phyloP scores from a whole-genome alignment of 2,329 filamentous ascomycete species.

The Chaetomiaceae sp. region DNA sequence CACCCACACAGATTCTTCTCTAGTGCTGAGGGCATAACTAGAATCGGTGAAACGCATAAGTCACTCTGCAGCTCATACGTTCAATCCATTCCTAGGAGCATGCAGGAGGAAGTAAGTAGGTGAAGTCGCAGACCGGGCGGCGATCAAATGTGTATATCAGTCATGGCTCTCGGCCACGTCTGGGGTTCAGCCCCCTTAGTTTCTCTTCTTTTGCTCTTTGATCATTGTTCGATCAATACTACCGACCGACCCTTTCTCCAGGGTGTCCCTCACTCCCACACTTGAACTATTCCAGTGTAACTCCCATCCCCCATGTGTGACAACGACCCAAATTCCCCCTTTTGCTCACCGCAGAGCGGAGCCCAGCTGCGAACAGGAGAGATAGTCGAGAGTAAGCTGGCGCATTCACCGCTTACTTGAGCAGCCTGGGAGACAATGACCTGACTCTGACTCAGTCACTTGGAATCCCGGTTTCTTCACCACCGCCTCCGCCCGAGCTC shows the following conservation, averaged over 20 bases:
- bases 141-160: background rate
- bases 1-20: background rate
- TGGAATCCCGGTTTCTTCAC: slow-evolving; percentile 20
- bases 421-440: no score
- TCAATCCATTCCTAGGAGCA: background rate
- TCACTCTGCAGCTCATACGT: background rate
- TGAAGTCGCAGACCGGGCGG: background rate
- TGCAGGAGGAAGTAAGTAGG: background rate
- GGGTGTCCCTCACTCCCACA: background rate
- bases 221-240: background rate
- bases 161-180: background rate
- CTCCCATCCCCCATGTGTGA: slow-evolving; percentile 12
- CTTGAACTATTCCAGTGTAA: background rate
- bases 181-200: background rate
- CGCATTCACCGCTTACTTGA: no score
- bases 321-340: slow-evolving; percentile 5
- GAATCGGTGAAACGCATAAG: background rate
- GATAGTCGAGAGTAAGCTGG: slow-evolving; percentile 6
- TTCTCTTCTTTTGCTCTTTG: background rate
- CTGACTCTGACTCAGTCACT: slow-evolving; percentile 6
- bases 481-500: background rate
- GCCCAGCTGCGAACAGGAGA: slow-evolving; percentile 11
- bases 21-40: background rate
- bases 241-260: background rate
- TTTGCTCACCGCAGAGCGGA: slow-evolving; percentile 14